Base-by-base conservation (phyloP, 768 basidiomycete genomes). In the Boletus rubescentipes region DNA sequence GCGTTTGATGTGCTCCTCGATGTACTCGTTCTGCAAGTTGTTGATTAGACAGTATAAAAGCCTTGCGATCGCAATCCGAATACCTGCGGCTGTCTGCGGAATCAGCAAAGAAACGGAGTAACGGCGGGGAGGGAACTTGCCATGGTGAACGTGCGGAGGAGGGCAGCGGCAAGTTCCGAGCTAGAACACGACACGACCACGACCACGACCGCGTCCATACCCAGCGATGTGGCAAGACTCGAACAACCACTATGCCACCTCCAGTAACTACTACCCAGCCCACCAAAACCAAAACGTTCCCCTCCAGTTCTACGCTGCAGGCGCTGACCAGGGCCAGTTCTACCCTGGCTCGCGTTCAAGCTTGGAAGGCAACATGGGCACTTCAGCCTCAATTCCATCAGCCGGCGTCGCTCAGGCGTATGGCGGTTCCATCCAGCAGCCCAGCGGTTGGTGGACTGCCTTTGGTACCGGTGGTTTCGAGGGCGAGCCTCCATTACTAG, bases 1-100 rank as follows among this genome's bases (percentile, higher is more conserved):
- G 49, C 93, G 87, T 76, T 93, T 94, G 72, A 98, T 95, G 68
- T 92, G 90, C 78, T 99, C 96, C 73, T 98, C 96, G 73, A 99
- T 98, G 72, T 98, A 98, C 72, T 98, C 95, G 80, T 98, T 98
- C 92, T 99, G 59, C 52, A 54, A 53, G 14, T 23, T 14, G 21
- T 21, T 5, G 14, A 45, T 65, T 49, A 69, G 63, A 41, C 2
- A 37, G 10, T 29, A n/a, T 34, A 9, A 23, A 32, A 29, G n/a
- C 30, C 14, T 23, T 26, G n/a, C 5, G 54, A 51, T 46, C 6
- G 14, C 26, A 16, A 31, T 31, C 3, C 14, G 36, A 44, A 55
- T 76, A 87, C 87, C 83, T 89, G 87, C 66, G 87, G 87, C 87
- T 89, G 57, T 62, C 21, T 21, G 37, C 23, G 29, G 46, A 46